Evolutionary conservation across 768 basidiomycete species (phyloP), one percentile per base, ranked within the genome.

Genomic region (Lentinula sp.): DNA sequence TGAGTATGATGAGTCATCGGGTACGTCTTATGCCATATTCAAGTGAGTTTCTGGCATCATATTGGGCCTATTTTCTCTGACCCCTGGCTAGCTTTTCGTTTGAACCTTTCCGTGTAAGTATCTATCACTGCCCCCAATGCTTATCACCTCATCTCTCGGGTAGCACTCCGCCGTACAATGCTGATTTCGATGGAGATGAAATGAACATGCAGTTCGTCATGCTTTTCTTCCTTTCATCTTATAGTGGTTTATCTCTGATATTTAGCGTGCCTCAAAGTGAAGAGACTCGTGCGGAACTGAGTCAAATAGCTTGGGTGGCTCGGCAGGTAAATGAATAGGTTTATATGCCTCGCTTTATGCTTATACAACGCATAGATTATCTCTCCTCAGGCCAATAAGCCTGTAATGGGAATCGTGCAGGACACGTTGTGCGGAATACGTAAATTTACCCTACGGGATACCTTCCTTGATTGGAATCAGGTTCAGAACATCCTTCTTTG

Each of bases 1-100:
- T 98, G 97, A 96, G 94, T 81, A 98, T 98, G 97, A 98, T 98
- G 97, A 92, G 92, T 73, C 97, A 98, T 77, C 87, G 95, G 39
- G 92, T 98, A 35, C 93, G 91, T 69, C 77, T 98, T 62, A 97
- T 98, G 95, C 91, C 93, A 12, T 98, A 98, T 75, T 98, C 95
- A 20, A 98, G 93, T 95, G 68, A 72, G 93, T 82, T 7, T 12
- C 4, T 28, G 28, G 35, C 42, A 33, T 28, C 50, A 59, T 42
- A 35, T 42, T 35, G 23, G 20, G 41, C 36, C 59, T 67, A 18
- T 62, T 67, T 18, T 50, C 64, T 55, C 49, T 35, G 16, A 6
- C 57, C 8, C 57, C 57, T 36, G 23, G 32, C 8, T 61, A 95
- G 94, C 96, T 59, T 99, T 98, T 80, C 95, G 97, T 61, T 75